Conservation (phyloP, 176 grass and related monocot species). For the Triticum turgidum region DNA sequence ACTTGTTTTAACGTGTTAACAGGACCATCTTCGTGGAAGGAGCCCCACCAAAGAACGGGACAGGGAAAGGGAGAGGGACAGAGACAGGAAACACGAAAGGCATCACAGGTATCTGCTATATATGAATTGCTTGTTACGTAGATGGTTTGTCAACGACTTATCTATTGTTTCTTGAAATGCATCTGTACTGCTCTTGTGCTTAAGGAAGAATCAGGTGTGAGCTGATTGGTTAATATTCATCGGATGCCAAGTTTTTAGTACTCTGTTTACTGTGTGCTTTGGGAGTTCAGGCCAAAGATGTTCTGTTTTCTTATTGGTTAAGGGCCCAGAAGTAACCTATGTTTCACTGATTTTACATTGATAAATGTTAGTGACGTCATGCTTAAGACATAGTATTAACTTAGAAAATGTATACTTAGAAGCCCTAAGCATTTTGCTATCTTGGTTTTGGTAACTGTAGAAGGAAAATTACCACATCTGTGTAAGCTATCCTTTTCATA, state of each 20-base stretch:
- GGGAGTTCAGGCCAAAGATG: neutral
- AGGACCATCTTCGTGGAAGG: constrained; percentile 74
- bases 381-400: neutral
- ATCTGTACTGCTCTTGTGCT: neutral
- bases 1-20: constrained; percentile 10
- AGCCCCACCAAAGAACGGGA: constrained; percentile 71
- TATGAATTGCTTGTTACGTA: neutral
- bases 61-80: constrained; percentile 55
- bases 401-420: neutral
- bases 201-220: neutral
- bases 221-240: neutral
- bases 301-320: neutral
- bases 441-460: neutral
- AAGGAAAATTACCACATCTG: neutral
- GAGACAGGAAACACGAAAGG: constrained; percentile 60
- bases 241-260: neutral
- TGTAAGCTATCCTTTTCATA: neutral
- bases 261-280: neutral
- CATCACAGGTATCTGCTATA: constrained; percentile 51
- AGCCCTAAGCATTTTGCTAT: neutral
- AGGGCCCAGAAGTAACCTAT: neutral
- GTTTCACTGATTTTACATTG: constrained; percentile 12
- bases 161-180: constrained; percentile 6
- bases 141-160: neutral
- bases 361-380: too few species aligned